phyloP scores from a whole-genome alignment of 805 yeast species.

The Saturnispora silvae region DNA sequence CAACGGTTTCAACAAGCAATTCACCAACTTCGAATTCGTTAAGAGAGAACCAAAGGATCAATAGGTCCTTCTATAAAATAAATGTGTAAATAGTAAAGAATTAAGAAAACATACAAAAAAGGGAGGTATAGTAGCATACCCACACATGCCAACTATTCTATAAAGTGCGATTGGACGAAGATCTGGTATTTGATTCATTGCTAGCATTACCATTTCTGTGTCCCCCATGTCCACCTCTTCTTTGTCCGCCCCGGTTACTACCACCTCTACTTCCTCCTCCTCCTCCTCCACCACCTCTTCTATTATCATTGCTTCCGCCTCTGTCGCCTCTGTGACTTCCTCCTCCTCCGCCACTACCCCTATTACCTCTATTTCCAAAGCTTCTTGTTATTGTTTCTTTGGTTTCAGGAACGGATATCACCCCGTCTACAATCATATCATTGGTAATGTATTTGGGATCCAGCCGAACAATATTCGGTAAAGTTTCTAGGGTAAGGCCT shows the following conservation, averaged over 20 bases:
- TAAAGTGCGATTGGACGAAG: too few species aligned
- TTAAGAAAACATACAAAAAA: too few species aligned
- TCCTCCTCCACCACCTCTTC: conserved; percentile 34
- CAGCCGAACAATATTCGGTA: conserved; percentile 12
- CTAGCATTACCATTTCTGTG: too few species aligned
- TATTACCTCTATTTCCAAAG: neutral
- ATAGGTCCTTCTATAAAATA: too few species aligned
- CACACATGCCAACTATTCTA: too few species aligned
- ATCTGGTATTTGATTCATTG: too few species aligned
- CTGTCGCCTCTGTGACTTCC: neutral
- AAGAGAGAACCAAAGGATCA: conserved; percentile 18
- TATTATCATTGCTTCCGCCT: conserved; percentile 31
- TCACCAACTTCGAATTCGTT: conserved; percentile 23
- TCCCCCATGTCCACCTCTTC: too few species aligned
- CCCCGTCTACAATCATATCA: conserved; percentile 23
- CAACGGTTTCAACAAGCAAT: conserved; percentile 24
- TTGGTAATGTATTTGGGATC: conserved; percentile 6
- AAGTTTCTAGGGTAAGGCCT: conserved; percentile 14
- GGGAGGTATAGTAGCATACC: too few species aligned
- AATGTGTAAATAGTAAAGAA: too few species aligned
- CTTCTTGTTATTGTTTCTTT: neutral
- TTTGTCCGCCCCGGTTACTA: too few species aligned
- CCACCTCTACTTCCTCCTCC: too few species aligned
- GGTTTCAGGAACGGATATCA: conserved; percentile 15
- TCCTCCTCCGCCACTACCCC: neutral